A percentile compares a stretch with the other conserved stretches of the same genome.
Evolutionary conservation across 108 stramenopile species (phyloP).

Genomic region (Nannochloropsis oceanica): DNA sequence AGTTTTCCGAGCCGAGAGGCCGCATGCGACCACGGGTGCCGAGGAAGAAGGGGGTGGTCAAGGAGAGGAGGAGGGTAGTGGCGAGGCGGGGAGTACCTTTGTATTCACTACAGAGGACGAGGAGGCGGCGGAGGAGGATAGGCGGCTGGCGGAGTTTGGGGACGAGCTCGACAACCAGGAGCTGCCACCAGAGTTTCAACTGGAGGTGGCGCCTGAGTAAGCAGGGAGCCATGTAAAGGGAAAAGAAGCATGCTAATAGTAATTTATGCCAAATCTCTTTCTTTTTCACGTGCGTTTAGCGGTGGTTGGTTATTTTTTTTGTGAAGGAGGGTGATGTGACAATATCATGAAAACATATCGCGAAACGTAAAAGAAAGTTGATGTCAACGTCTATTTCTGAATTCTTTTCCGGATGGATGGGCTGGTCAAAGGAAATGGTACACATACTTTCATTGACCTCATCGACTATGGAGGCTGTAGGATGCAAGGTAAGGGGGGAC

Average conservation of each 20-base stretch:
- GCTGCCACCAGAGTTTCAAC: constrained; percentile 65
- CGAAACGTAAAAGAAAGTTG: too few relatives aligned
- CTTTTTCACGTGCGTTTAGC: too few relatives aligned
- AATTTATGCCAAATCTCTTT: too few relatives aligned
- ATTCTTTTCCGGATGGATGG: too few relatives aligned
- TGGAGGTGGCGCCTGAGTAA: neutral
- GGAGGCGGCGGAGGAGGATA: constrained; percentile 49
- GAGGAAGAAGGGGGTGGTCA: neutral
- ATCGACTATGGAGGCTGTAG: too few relatives aligned
- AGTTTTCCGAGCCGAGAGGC: constrained; percentile 19
- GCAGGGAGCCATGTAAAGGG: neutral
- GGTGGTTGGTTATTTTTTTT: too few relatives aligned
- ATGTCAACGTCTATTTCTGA: too few relatives aligned
- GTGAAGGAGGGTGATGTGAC: too few relatives aligned
- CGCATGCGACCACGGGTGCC: neutral
- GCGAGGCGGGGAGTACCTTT: neutral
- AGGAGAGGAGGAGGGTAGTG: neutral
- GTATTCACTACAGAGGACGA: constrained; percentile 25
- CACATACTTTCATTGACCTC: too few relatives aligned
- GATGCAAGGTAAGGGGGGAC: too few relatives aligned
- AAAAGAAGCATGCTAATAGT: neutral
- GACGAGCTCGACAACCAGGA: constrained; percentile 83
- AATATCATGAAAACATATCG: too few relatives aligned
- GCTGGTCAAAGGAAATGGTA: too few relatives aligned
- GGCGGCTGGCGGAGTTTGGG: constrained; percentile 82